Evolutionary conservation across 2,329 filamentous ascomycete genomes (phyloP), one percentile per base, ranked within the genome.

Genomic region (Beauveria sp.): DNA sequence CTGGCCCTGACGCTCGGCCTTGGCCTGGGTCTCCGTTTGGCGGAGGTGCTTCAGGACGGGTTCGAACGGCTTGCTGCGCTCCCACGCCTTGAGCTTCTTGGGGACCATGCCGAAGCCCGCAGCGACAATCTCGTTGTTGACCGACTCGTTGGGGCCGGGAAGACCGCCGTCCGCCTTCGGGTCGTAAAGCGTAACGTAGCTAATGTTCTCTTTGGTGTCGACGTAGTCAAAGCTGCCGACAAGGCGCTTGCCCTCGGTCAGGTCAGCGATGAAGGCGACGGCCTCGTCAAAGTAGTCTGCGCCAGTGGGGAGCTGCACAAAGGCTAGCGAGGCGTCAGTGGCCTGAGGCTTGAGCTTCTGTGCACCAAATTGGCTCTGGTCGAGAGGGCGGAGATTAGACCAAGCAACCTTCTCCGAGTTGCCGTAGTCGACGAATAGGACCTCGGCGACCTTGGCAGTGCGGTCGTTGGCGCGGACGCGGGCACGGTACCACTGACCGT

Each of bases 401-500:
- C 93, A 99, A 0, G 93, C 85, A 62, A 96, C 81, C 71, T 87
- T 88, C 76, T 99, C 95, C 61, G 85, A 88, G 82, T 99, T 99
- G 69, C 95, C 95, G 75, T 96, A 99, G 79, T 99, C 95, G 65
- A 99, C 86, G 76, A 96, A 99, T 51, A 96, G 79, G 28, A 99
- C 88, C 75, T 99, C 95, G 26, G 92, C 88, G 68, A 90, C 86
- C 82, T 95, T 91, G 70, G 88, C 88, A 9, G 93, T 84, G 65
- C 95, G 91, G 77, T 99, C 95, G 75, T 98, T 97, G 72, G 93
- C 87, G 65, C 93, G 88, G 64, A 99, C 86, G 64, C 88, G 89
- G 38, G 90, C 95, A 64, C 95, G 90, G 79, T 99, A 99, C 93
- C 93, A 99, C 68, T 95, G 87, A 63, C 88, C 86, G 72, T 99